These are phyloP conservation scores for Alternaria burnsii DNA, from an alignment of 2,329 filamentous ascomycete species.

Conservation along the genomic window DNA sequence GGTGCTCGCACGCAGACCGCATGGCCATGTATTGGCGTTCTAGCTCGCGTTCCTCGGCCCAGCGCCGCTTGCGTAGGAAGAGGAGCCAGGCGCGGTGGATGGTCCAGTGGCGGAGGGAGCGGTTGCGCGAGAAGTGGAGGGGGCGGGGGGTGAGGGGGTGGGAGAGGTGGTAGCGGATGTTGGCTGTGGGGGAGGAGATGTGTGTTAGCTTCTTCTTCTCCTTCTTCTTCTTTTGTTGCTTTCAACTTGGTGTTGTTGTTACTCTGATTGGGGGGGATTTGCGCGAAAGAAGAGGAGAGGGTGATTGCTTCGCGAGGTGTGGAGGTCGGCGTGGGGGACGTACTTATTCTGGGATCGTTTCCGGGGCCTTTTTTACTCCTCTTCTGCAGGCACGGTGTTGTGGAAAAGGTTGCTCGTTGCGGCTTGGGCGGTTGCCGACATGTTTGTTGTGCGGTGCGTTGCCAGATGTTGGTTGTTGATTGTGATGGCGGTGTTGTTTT, in stretches of 20 bases:
- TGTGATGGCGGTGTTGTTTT: slow-evolving; percentile 19
- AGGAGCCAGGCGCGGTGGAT: slow-evolving; percentile 96
- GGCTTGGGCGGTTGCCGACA: slow-evolving; percentile 15
- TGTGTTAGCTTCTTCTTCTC: no score
- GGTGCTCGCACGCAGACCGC: slow-evolving; percentile 83
- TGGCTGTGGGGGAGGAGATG: slow-evolving; percentile 8
- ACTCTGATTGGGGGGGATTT: no score
- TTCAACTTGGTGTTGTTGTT: no score
- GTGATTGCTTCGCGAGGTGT: no score
- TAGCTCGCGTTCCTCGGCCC: slow-evolving; percentile 72
- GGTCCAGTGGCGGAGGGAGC: slow-evolving; percentile 94
- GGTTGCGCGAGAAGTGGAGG: slow-evolving; percentile 86
- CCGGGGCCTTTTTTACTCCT: slow-evolving; percentile 31
- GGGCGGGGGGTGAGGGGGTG: slow-evolving; percentile 76
- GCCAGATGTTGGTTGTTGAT: slow-evolving; percentile 12
- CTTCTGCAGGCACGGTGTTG: slow-evolving; percentile 40
- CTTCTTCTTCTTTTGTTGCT: background rate
- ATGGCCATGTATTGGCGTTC: slow-evolving; percentile 84
- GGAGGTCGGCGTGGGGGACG: slow-evolving; percentile 6
- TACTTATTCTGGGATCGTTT: slow-evolving; percentile 47
- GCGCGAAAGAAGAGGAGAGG: no score
- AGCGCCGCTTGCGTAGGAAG: slow-evolving; percentile 73
- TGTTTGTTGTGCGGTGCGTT: slow-evolving; percentile 19
- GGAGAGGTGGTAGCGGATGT: slow-evolving; percentile 75
- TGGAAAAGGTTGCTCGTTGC: slow-evolving; percentile 36